Conservation (phyloP, 1,284 basidiomycete genomes). For the Vanrija humicola region DNA sequence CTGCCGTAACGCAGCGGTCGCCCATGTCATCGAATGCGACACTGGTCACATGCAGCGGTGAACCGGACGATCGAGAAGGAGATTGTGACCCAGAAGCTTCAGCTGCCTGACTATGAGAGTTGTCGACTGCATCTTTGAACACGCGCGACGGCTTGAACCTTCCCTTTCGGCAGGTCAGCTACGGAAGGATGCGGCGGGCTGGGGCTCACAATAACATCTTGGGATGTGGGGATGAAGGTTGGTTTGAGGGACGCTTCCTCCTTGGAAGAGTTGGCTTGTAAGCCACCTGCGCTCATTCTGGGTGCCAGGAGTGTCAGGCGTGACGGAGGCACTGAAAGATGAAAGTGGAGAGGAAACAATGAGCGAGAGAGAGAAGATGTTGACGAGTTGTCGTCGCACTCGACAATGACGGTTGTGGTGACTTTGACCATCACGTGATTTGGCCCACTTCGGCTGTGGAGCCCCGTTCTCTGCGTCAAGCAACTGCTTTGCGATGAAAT, state of each 20-base stretch:
- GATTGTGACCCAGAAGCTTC: slow-evolving; percentile 40
- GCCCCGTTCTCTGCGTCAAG: neutral
- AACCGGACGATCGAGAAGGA: slow-evolving; percentile 34
- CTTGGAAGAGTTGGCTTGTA: too few relatives aligned
- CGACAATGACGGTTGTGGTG: neutral
- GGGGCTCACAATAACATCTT: too few relatives aligned
- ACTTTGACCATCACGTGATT: neutral
- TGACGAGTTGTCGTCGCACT: too few relatives aligned
- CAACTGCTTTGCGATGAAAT: neutral
- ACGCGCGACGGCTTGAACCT: slow-evolving; percentile 66
- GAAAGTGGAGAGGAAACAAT: too few relatives aligned
- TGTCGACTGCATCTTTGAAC: slow-evolving; percentile 72
- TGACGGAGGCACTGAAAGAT: too few relatives aligned
- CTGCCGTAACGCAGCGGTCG: slow-evolving; percentile 76
- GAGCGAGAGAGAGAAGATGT: too few relatives aligned
- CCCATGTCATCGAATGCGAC: slow-evolving; percentile 88
- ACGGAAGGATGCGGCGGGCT: too few relatives aligned
- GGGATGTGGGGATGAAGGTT: too few relatives aligned
- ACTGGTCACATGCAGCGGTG: slow-evolving; percentile 61
- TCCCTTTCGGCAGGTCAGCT: neutral
- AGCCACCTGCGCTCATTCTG: too few relatives aligned
- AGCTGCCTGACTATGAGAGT: slow-evolving; percentile 15
- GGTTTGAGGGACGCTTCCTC: too few relatives aligned
- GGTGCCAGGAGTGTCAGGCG: too few relatives aligned
- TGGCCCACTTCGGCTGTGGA: neutral